phyloP scores from a whole-genome alignment of 1,284 basidiomycete genomes.

The Cutaneotrichosporon sp. region DNA sequence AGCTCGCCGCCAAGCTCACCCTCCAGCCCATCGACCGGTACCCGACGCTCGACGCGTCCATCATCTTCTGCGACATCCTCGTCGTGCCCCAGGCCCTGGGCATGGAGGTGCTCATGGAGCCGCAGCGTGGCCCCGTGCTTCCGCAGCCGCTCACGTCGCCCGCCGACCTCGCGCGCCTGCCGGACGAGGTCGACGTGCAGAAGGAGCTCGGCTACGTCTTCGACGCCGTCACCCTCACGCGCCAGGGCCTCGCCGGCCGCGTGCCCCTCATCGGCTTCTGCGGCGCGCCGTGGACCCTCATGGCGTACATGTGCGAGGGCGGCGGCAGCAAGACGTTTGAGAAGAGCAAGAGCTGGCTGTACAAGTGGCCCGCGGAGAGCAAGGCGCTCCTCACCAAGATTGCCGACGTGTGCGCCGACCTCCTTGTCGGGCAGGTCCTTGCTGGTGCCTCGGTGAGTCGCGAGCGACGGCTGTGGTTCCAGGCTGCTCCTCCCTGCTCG shows the following conservation, averaged over 20 bases:
- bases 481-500: no score
- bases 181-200: slow-evolving; percentile 68
- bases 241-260: slow-evolving; percentile 73
- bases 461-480: no score
- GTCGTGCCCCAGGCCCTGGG: slow-evolving; percentile 95
- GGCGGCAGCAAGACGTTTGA: slow-evolving; percentile 85
- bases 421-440: slow-evolving; percentile 83
- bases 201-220: slow-evolving; percentile 88
- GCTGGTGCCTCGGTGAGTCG: slow-evolving; percentile 66
- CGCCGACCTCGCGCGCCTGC: slow-evolving; percentile 67
- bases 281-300: slow-evolving; percentile 94
- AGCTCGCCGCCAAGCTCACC: slow-evolving; percentile 80
- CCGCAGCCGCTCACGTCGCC: slow-evolving; percentile 78
- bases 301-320: slow-evolving; percentile 96
- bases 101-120: slow-evolving; percentile 91
- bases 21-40: slow-evolving; percentile 89
- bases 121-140: slow-evolving; percentile 72
- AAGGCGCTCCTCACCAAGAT: slow-evolving; percentile 73
- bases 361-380: slow-evolving; percentile 80
- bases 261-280: slow-evolving; percentile 94
- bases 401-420: slow-evolving; percentile 80
- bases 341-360: slow-evolving; percentile 89
- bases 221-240: slow-evolving; percentile 80
- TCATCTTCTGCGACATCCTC: slow-evolving; percentile 96
- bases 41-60: slow-evolving; percentile 81